These are phyloP conservation scores for Violaceomyces palustris DNA, from an alignment of 1,284 basidiomycete genomes.

Conservation along the genomic window DNA sequence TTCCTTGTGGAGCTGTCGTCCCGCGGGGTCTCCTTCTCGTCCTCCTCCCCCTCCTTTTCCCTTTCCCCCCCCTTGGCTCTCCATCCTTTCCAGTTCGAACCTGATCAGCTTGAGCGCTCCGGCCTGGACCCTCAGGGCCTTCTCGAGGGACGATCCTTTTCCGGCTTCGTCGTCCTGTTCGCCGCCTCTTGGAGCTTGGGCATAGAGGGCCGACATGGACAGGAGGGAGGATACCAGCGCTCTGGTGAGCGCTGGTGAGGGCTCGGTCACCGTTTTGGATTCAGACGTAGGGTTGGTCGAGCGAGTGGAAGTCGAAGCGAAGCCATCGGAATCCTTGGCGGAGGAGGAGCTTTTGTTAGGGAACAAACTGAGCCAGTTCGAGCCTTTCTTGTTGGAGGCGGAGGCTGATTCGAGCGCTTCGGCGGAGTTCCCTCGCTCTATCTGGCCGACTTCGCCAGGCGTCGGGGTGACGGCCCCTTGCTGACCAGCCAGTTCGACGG, in stretches of 20 bases:
- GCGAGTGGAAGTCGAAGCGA: neutral
- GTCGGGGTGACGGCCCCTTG: conserved; percentile 3
- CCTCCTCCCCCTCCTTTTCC: too few relatives aligned
- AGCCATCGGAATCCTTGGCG: neutral
- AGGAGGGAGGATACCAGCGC: conserved; percentile 28
- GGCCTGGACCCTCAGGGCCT: conserved; percentile 33
- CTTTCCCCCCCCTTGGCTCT: neutral
- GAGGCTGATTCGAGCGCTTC: neutral
- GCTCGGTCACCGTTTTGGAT: neutral
- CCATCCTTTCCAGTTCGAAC: conserved; percentile 16
- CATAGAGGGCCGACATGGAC: conserved; percentile 33
- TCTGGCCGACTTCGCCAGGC: neutral
- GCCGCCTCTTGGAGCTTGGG: conserved; percentile 5
- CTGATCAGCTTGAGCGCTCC: conserved; percentile 22
- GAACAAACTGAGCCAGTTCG: neutral
- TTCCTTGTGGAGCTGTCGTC: conserved; percentile 16
- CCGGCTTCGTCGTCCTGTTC: neutral
- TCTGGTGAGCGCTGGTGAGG: conserved; percentile 25
- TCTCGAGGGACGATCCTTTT: conserved; percentile 4
- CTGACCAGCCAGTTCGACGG: conserved; percentile 22
- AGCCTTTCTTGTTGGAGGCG: neutral
- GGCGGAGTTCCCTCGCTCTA: neutral
- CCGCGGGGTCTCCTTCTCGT: neutral
- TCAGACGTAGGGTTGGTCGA: neutral
- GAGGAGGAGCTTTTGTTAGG: neutral